Evolutionary conservation across 2,329 filamentous ascomycete species (phyloP).

Genomic region (Nemania sp.): DNA sequence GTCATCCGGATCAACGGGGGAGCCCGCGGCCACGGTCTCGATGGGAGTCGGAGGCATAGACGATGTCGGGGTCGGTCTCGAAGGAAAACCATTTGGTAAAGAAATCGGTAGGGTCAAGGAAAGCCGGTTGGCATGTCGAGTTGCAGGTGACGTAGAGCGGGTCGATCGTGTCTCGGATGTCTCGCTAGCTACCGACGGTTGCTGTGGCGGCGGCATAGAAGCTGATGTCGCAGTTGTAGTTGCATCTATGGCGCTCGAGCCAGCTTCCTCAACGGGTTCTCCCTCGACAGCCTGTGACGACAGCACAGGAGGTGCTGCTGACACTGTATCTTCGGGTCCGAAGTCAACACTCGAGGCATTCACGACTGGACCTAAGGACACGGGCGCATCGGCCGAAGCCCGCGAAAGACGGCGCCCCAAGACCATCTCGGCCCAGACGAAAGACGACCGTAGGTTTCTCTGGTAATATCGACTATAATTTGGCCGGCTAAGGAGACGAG

Average conservation of each 20-base stretch:
- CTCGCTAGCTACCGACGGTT: conserved; percentile 41
- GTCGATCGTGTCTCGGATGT: conserved; percentile 49
- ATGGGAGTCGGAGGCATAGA: conserved; percentile 55
- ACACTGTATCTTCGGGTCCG: conserved; percentile 22
- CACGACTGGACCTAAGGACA: conserved; percentile 36
- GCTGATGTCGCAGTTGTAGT: conserved; percentile 35
- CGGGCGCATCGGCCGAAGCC: conserved; percentile 28
- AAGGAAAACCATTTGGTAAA: conserved; percentile 54
- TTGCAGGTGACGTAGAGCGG: conserved; percentile 57
- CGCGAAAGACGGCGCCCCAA: conserved; percentile 35
- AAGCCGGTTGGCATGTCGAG: conserved; percentile 59
- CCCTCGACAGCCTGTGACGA: conserved; percentile 25
- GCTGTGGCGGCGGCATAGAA: conserved; percentile 43
- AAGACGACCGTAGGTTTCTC: conserved; percentile 25
- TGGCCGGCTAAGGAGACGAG: conserved; percentile 23
- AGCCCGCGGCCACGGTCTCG: conserved; percentile 47
- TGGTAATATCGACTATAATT: conserved; percentile 25
- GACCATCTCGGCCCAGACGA: conserved; percentile 36
- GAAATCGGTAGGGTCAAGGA: conserved; percentile 66
- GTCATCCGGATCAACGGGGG: conserved; percentile 60
- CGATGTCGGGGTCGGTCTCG: conserved; percentile 54
- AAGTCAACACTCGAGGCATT: conserved; percentile 30
- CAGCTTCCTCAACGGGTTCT: conserved; percentile 24
- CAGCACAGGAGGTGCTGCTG: conserved; percentile 16
- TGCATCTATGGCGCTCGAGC: conserved; percentile 28